Evolutionary conservation across 768 basidiomycete genomes (phyloP).

Genomic region (Suillus lakei): DNA sequence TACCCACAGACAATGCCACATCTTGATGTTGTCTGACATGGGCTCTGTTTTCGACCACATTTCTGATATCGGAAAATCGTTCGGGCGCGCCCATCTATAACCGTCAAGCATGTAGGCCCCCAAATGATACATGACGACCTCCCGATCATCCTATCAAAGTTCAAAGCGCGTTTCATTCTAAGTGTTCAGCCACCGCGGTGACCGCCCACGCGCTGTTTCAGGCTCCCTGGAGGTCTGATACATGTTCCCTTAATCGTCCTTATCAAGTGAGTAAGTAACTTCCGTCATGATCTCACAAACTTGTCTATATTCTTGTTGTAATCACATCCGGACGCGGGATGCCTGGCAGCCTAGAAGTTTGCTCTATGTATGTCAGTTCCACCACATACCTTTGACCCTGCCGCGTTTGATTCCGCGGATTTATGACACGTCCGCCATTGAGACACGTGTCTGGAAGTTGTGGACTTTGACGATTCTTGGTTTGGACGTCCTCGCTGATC

Average conservation of each 20-base stretch:
- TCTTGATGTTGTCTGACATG: neutral
- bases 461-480: neutral
- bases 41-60: neutral
- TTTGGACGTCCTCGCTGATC: neutral
- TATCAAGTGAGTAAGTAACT: neutral
- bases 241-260: neutral
- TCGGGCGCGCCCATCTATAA: neutral
- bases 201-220: neutral
- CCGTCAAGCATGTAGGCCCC: neutral
- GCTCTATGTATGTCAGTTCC: neutral
- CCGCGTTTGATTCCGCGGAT: neutral
- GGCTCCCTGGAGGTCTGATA: neutral
- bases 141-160: neutral
- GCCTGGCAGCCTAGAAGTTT: neutral
- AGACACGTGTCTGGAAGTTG: neutral
- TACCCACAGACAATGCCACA: neutral
- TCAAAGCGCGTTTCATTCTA: neutral
- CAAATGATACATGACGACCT: neutral
- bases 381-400: slow-evolving; percentile 7
- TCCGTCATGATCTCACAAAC: neutral
- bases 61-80: neutral
- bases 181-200: neutral
- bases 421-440: neutral
- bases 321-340: neutral
- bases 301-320: slow-evolving; percentile 4